Evolutionary conservation across 108 stramenopile genomes (phyloP).

Genomic region (Schizochytrium sp.): DNA sequence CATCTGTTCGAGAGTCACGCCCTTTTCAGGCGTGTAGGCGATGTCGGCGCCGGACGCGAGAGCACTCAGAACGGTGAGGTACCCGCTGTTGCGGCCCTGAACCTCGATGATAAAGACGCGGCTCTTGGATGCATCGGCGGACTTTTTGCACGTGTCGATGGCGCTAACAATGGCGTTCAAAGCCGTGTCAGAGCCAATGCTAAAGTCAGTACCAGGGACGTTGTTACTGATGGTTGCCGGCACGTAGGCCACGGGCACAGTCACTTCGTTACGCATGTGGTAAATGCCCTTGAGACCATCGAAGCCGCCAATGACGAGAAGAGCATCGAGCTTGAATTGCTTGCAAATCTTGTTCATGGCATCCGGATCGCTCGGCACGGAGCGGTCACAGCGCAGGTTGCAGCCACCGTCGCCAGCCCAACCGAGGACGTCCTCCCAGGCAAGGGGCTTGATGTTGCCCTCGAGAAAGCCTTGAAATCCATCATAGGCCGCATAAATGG

Average conservation of each 20-base stretch:
- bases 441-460: neutral
- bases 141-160: slow-evolving; percentile 9
- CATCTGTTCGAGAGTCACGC: neutral
- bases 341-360: neutral
- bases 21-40: neutral
- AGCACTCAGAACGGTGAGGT: neutral
- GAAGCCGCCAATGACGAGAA: slow-evolving; percentile 10
- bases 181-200: neutral
- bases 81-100: slow-evolving; percentile 1
- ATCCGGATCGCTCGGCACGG: neutral
- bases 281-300: slow-evolving; percentile 9
- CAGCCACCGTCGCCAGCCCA: slow-evolving; percentile 7
- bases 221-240: slow-evolving; percentile 1
- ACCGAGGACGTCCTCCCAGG: neutral
- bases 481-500: neutral
- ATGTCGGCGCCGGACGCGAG: neutral
- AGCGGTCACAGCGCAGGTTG: neutral
- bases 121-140: slow-evolving; percentile 10
- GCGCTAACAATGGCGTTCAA: slow-evolving; percentile 10
- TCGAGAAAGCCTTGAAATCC: neutral
- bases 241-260: neutral
- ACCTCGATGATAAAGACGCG: slow-evolving; percentile 1
- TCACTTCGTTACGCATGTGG: neutral
- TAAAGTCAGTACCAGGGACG: slow-evolving; percentile 11
- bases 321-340: neutral